Percentiles rank a stretch among this genome's conserved stretches.
These are phyloP conservation scores for Daldinia decipiens DNA, from an alignment of 495 filamentous ascomycete genomes.

Conservation along the genomic window DNA sequence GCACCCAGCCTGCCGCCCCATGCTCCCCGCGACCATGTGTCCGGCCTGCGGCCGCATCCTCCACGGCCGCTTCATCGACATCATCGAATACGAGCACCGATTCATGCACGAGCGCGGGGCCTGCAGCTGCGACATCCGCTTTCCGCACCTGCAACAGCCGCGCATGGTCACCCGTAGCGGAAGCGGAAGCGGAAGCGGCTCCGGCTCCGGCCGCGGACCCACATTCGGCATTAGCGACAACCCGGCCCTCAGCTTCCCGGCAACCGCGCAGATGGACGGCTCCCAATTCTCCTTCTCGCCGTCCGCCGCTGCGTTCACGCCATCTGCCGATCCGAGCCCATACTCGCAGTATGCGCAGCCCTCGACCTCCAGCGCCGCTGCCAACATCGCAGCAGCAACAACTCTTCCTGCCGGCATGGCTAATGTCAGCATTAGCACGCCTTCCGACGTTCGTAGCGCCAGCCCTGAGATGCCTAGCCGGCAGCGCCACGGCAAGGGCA, in stretches of 20 bases:
- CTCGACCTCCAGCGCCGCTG: background rate
- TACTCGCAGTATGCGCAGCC: background rate
- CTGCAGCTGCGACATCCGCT: conserved; percentile 53
- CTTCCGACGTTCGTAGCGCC: background rate
- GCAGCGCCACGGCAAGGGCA: background rate
- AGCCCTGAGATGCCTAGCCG: background rate
- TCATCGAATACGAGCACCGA: conserved; percentile 57
- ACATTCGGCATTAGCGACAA: background rate
- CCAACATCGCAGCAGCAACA: background rate
- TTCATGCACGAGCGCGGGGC: conserved; percentile 60
- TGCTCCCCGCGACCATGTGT: conserved; percentile 52
- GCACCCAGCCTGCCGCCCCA: conserved; percentile 38
- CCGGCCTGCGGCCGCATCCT: conserved; percentile 51
- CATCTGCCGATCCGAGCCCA: background rate
- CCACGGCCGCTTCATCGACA: conserved; percentile 53
- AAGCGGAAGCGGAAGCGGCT: background rate
- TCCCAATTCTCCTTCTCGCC: conserved; percentile 9
- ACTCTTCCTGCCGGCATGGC: background rate
- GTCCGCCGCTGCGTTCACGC: background rate
- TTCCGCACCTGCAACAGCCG: conserved; percentile 49
- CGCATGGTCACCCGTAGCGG: conserved; percentile 30
- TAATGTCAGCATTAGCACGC: background rate
- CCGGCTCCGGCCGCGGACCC: background rate
- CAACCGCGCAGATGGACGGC: background rate
- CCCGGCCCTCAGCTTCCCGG: background rate